Conservation (phyloP, 306 rosid genomes). For the Amphicarpaea edgeworthii region DNA sequence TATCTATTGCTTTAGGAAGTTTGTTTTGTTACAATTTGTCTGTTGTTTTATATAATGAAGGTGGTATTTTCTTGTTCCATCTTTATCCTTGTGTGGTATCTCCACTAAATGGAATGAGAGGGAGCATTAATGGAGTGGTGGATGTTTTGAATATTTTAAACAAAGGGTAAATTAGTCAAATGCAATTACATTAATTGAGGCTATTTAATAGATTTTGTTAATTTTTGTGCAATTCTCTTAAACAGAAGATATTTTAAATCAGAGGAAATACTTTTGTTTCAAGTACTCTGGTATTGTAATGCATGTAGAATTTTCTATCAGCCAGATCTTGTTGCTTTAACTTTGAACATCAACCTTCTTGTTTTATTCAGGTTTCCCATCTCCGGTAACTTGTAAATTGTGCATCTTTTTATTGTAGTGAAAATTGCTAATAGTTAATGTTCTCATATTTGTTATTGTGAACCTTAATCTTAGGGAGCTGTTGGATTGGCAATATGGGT, state of each 20-base stretch:
- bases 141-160: neutral
- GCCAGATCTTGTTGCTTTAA: conserved; percentile 33
- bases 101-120: neutral
- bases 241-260: conserved; percentile 7
- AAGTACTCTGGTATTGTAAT: conserved; percentile 37
- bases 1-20: too few relatives aligned
- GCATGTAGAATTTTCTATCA: conserved; percentile 5
- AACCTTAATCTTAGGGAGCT: conserved; percentile 73
- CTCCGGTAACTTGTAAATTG: conserved; percentile 13
- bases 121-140: neutral
- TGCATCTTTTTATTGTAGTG: neutral
- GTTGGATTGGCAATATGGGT: conserved; percentile 99
- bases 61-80: neutral
- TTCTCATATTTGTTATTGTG: conserved; percentile 21
- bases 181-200: neutral
- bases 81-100: neutral
- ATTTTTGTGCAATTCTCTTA: neutral
- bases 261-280: conserved; percentile 17
- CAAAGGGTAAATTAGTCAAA: conserved; percentile 1
- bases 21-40: too few relatives aligned
- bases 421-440: conserved; percentile 28
- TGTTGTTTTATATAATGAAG: too few relatives aligned
- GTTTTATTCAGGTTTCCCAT: conserved; percentile 32
- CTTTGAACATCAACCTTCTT: conserved; percentile 31
- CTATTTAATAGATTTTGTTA: conserved; percentile 5